Base-by-base conservation (phyloP, 805 yeast species). In the Saturnispora serradocipensis region DNA sequence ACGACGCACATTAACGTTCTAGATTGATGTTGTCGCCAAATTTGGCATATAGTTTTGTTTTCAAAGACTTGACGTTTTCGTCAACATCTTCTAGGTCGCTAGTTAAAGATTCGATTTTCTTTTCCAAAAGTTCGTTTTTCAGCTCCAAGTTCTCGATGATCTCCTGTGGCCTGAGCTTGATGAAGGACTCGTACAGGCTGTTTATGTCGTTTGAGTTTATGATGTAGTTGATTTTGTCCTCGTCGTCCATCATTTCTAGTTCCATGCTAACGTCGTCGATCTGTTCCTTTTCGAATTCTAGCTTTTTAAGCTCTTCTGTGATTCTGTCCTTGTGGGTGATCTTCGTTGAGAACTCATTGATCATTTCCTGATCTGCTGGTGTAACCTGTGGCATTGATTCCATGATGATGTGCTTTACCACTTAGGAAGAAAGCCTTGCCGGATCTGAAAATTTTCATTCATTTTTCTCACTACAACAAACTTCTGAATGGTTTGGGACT, bases 1-100 rank as follows among this genome's bases (percentile, higher is more conserved):
- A 13, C 34, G 34, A 30, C 11, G 11, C 11, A 11, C 3, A 7
- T 59, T 50, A 77, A 50, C 82, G 72, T 64, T 91, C 99, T 46
- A 91, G 71, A 64, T 90, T 90, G 63, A 91, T 93, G 53, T 88
- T 82, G 59, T 78, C 79, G 25, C 98, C 99, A 63, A 91, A 93
- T 66, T 86, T 88, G 16, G 87, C 88, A 62, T 91, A 93, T 51
- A 91, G 72, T n/a, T 73, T 74, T 34, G 78, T 76, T 69, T 91
- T 91, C 60, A 91, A 75, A 28, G 67, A 75, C 9, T 67, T 66
- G 66, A 91, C 72, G 53, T 77, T 70, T 3, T 72, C 75, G 54
- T 82, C 82, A 35, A 83, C 70, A 1, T 64, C 72, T 2, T 73
- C 78, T 34, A 86, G 71, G 53, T 75, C 64, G 3, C 63, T 60